Evolutionary conservation across 2,329 filamentous ascomycete species (phyloP).

Genomic region (Saccharata proteae): DNA sequence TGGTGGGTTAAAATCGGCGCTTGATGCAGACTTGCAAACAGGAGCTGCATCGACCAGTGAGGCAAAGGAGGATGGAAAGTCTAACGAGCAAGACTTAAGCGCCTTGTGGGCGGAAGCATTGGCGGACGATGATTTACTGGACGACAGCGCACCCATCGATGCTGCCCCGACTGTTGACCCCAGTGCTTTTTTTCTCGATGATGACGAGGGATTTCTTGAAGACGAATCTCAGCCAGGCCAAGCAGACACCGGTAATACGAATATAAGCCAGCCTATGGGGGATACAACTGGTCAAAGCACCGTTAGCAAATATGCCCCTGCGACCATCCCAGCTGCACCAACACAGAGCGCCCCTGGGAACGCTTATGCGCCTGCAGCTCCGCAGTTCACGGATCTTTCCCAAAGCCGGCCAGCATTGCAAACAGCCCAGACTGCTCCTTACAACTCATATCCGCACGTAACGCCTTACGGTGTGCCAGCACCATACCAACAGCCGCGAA

Average conservation of each 20-base stretch:
- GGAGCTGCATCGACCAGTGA: slow-evolving; percentile 1
- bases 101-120: slow-evolving; percentile 78
- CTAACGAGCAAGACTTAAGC: slow-evolving; percentile 51
- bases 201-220: slow-evolving; percentile 75
- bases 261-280: slow-evolving; percentile 1
- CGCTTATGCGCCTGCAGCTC: slow-evolving; percentile 39
- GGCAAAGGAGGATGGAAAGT: slow-evolving; percentile 13
- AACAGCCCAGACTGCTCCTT: slow-evolving; percentile 15
- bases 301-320: slow-evolving; percentile 25
- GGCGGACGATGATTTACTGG: slow-evolving; percentile 57
- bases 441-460: slow-evolving; percentile 10
- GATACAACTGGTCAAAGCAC: slow-evolving; percentile 9
- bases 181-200: slow-evolving; percentile 59
- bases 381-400: slow-evolving; percentile 36
- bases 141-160: too few species aligned
- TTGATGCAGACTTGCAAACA: background rate
- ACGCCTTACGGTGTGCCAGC: background rate
- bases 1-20: background rate
- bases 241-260: slow-evolving; percentile 14
- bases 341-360: slow-evolving; percentile 22
- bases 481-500: slow-evolving; percentile 21
- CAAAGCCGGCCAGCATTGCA: slow-evolving; percentile 18
- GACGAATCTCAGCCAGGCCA: slow-evolving; percentile 39
- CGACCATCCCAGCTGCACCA: slow-evolving; percentile 14
- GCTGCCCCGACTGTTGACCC: slow-evolving; percentile 30